phyloP scores from a whole-genome alignment of 73 alveolate species.

The Paramecium tetraurelia region DNA sequence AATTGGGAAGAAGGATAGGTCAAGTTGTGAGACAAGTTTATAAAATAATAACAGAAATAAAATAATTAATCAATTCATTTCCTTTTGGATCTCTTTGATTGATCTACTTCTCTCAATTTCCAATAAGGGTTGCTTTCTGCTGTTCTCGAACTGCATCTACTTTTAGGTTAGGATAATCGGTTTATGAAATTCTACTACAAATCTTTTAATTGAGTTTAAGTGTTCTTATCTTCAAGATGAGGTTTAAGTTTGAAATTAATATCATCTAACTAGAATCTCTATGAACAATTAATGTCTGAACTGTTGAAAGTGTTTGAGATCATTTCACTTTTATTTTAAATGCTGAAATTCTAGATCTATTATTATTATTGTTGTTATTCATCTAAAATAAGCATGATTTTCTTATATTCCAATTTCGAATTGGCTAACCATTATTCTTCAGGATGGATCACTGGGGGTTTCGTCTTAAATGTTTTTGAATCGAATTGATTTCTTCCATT shows the following conservation, averaged over 20 bases:
- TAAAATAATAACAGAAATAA: background rate
- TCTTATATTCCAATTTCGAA: constrained; percentile 1
- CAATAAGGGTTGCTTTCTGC: background rate
- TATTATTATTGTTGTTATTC: background rate
- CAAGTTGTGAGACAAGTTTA: background rate
- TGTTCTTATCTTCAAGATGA: background rate
- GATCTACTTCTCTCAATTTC: background rate
- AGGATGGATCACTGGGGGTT: background rate
- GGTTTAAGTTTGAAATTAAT: background rate
- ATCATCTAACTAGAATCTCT: background rate
- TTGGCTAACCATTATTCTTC: constrained; percentile 9
- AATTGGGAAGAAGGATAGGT: constrained; percentile 17
- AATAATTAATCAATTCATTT: background rate
- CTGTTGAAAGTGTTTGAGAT: background rate
- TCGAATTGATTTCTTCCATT: background rate
- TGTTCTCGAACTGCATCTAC: background rate
- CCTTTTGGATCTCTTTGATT: background rate
- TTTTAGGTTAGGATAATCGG: background rate
- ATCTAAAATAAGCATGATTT: constrained; percentile 18
- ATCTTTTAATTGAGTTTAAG: background rate
- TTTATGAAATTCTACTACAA: background rate
- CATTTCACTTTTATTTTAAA: background rate
- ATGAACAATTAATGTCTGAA: background rate
- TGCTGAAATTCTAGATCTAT: background rate
- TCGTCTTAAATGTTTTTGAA: background rate